These are phyloP conservation scores for Drosera spatulata DNA, from an alignment of 179 eudicot species.

Conservation along the genomic window DNA sequence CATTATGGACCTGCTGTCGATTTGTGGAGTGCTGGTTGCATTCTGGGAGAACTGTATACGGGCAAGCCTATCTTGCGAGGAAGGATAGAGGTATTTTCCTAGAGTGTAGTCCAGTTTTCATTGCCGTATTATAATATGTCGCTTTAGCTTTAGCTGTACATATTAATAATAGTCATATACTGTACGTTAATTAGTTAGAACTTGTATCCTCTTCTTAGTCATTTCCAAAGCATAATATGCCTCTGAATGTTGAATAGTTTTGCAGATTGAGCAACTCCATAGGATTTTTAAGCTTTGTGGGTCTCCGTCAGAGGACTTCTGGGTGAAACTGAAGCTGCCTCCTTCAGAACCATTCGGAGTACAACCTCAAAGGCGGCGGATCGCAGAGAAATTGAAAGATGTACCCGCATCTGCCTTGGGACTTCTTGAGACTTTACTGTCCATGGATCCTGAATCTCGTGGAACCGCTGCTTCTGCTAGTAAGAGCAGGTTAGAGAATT, in stretches of 20 bases:
- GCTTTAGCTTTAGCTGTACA: no score
- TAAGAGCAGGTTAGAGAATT: constrained; percentile 35
- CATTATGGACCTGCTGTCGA: constrained; percentile 74
- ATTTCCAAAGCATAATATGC: no score
- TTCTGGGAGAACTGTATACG: constrained; percentile 71
- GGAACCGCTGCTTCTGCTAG: constrained; percentile 72
- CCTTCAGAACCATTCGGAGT: constrained; percentile 75
- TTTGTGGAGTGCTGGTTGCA: constrained; percentile 89
- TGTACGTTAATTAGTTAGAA: no score
- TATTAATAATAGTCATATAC: no score
- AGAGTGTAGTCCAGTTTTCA: no score
- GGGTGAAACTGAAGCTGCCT: constrained; percentile 84
- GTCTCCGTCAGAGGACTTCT: constrained; percentile 16
- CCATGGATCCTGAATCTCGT: constrained; percentile 81
- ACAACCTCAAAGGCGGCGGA: constrained; percentile 64
- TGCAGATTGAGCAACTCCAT: constrained; percentile 83
- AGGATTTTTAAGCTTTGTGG: constrained; percentile 77
- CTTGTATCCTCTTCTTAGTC: no score
- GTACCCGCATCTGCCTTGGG: constrained; percentile 65
- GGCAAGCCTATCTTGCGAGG: constrained; percentile 93
- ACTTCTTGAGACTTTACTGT: constrained; percentile 64
- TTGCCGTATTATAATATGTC: no score
- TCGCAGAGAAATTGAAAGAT: constrained; percentile 58
- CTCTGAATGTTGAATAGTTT: not conserved
- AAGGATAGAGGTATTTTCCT: constrained; percentile 55